Evolutionary conservation across 805 yeast species (phyloP).

Genomic region (Pichia scutulata): DNA sequence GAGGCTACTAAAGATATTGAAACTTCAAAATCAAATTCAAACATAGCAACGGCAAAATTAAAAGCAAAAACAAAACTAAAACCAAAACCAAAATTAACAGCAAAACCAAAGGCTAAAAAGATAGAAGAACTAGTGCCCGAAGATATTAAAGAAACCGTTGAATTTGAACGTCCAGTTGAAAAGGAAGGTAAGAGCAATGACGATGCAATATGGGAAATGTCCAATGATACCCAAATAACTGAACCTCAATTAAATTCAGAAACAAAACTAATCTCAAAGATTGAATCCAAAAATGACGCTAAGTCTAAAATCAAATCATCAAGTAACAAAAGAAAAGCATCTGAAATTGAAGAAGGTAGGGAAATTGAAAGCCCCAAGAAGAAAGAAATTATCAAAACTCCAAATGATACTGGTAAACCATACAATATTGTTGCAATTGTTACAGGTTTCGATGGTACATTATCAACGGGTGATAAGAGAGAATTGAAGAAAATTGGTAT

Average conservation of each 20-base stretch:
- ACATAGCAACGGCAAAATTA: neutral
- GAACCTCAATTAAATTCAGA: neutral
- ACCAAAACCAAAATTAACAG: too few relatives aligned
- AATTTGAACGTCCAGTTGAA: neutral
- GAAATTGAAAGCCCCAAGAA: neutral
- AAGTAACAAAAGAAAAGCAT: neutral
- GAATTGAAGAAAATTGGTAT: conserved; percentile 51
- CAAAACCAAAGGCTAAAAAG: too few relatives aligned
- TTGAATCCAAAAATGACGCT: neutral
- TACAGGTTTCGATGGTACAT: conserved; percentile 56
- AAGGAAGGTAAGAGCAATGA: neutral
- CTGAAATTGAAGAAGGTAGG: neutral
- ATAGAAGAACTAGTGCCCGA: too few relatives aligned
- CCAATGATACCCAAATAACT: neutral
- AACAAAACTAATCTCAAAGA: neutral
- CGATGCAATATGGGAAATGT: neutral
- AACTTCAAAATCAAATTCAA: neutral
- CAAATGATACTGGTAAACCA: conserved; percentile 18
- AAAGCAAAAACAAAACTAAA: neutral
- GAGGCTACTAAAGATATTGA: neutral
- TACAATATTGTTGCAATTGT: conserved; percentile 42
- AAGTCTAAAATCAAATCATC: neutral
- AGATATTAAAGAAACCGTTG: neutral
- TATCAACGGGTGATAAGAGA: conserved; percentile 36
- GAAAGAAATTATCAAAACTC: conserved; percentile 10